Conservation (phyloP, 108 stramenopile genomes). For the Cyclotella choctawhatcheeana region DNA sequence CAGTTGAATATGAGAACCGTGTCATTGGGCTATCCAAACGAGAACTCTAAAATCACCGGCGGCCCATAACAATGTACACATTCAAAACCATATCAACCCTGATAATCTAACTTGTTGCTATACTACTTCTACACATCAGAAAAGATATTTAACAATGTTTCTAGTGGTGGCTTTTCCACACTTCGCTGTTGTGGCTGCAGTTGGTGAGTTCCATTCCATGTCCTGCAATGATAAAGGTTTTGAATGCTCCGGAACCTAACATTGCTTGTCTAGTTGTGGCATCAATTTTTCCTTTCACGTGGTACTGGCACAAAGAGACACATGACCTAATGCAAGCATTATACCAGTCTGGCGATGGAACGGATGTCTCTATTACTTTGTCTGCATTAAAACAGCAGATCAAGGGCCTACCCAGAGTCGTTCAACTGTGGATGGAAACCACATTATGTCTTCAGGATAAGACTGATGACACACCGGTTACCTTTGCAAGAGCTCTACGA, state of each 20-base stretch:
- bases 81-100: no score
- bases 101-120: not conserved
- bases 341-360: not conserved
- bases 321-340: slow-evolving; percentile 20
- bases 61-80: no score
- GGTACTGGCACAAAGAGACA: slow-evolving; percentile 28
- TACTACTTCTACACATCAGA: not conserved
- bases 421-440: slow-evolving; percentile 17
- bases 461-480: slow-evolving; percentile 9
- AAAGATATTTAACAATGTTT: not conserved
- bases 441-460: slow-evolving; percentile 2
- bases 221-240: no score
- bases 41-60: no score
- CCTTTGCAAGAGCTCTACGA: slow-evolving; percentile 15
- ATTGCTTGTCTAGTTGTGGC: slow-evolving; percentile 12
- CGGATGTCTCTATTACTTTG: slow-evolving; percentile 12
- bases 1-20: no score
- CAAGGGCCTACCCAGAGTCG: slow-evolving; percentile 17
- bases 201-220: no score
- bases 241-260: no score
- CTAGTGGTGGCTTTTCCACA: not conserved
- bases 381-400: slow-evolving; percentile 12
- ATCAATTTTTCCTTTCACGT: slow-evolving; percentile 19
- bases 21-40: no score
- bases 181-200: not conserved